phyloP scores from a whole-genome alignment of 306 rosid genomes.

The Sphenostylis stenocarpa region DNA sequence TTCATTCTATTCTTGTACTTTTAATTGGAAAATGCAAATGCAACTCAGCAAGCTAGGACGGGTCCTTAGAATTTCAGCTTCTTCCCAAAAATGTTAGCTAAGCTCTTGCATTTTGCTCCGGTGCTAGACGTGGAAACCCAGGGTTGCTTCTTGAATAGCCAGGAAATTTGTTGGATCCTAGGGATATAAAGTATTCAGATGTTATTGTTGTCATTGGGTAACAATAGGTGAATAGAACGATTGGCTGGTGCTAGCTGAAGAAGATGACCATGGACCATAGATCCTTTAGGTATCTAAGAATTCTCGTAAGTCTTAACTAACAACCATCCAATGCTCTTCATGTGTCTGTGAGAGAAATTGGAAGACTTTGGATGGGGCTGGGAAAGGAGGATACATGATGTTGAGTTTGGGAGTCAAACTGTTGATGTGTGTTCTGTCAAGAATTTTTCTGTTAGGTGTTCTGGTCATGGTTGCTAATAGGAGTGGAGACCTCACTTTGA shows the following conservation, averaged over 20 bases:
- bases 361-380: not conserved
- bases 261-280: not conserved
- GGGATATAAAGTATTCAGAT: not conserved
- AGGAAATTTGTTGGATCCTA: not conserved
- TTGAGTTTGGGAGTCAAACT: not conserved
- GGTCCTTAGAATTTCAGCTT: not conserved
- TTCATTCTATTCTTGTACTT: not conserved
- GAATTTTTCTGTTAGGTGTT: conserved; percentile 3
- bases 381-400: not conserved
- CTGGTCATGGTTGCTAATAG: not conserved
- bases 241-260: no score
- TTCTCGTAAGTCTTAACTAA: not conserved
- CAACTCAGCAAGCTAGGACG: not conserved
- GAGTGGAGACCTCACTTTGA: not conserved
- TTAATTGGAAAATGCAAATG: not conserved
- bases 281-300: not conserved
- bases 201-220: not conserved
- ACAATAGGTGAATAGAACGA: not conserved
- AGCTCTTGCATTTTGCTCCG: not conserved
- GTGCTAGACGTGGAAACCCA: not conserved
- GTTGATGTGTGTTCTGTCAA: not conserved
- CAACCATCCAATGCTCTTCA: not conserved
- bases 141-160: not conserved
- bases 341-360: not conserved
- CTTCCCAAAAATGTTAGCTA: not conserved